phyloP scores from a whole-genome alignment of 2,329 filamentous ascomycete species.

The Fusarium haematococcum region DNA sequence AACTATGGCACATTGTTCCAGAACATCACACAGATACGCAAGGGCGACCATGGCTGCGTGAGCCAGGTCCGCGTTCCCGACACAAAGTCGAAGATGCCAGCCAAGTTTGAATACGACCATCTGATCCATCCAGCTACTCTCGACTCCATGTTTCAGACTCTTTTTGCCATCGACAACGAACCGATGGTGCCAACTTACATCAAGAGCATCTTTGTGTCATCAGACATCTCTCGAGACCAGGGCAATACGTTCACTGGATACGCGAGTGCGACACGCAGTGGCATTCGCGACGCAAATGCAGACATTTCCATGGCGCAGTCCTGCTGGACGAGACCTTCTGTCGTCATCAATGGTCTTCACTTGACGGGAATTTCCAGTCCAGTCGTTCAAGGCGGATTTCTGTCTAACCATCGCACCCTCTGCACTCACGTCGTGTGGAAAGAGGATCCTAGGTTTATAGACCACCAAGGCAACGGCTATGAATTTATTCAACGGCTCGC shows the following conservation, averaged over 20 bases:
- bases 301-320: conserved; percentile 58
- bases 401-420: conserved; percentile 62
- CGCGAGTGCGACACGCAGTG: conserved; percentile 51
- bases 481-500: conserved; percentile 18
- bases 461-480: no score
- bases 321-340: conserved; percentile 47
- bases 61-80: conserved; percentile 59
- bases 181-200: conserved; percentile 64
- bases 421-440: conserved; percentile 63
- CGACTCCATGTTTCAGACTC: conserved; percentile 66
- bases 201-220: conserved; percentile 60
- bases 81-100: conserved; percentile 65
- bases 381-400: conserved; percentile 50
- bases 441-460: no score
- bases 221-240: conserved; percentile 48
- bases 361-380: conserved; percentile 53
- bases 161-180: conserved; percentile 58
- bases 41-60: conserved; percentile 49
- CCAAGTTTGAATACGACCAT: conserved; percentile 64
- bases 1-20: conserved; percentile 64
- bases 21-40: conserved; percentile 56
- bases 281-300: conserved; percentile 55
- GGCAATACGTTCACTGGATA: conserved; percentile 56
- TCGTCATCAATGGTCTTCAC: conserved; percentile 59
- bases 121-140: conserved; percentile 69